These are phyloP conservation scores for Pyrenochaeta sp. DNA, from an alignment of 2,329 filamentous ascomycete species.

Conservation along the genomic window DNA sequence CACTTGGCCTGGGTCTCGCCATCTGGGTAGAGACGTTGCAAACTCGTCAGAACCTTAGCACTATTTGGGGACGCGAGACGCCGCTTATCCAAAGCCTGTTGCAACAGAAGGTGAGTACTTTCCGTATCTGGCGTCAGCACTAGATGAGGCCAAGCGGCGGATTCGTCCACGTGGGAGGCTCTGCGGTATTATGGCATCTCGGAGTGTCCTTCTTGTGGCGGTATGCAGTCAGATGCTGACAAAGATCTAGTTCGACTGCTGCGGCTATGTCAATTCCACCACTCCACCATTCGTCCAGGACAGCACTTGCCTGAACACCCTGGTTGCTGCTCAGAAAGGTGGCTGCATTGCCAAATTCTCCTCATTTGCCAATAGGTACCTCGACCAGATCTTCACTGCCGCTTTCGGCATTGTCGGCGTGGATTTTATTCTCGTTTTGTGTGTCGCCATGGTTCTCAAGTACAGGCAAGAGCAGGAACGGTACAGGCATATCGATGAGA, in stretches of 20 bases:
- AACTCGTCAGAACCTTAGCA: constrained; percentile 67
- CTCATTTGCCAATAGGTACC: constrained; percentile 72
- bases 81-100: constrained; percentile 69
- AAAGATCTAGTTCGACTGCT: constrained; percentile 73
- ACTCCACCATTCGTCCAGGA: constrained; percentile 76
- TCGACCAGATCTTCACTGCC: constrained; percentile 80
- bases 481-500: constrained; percentile 83
- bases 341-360: constrained; percentile 75
- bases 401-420: constrained; percentile 79
- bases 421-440: constrained; percentile 72
- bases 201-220: constrained; percentile 1
- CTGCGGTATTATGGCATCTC: constrained; percentile 5
- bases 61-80: constrained; percentile 67
- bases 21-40: constrained; percentile 74
- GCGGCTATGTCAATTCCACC: constrained; percentile 77
- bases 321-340: constrained; percentile 72
- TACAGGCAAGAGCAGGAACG: constrained; percentile 80
- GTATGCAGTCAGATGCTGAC: constrained; percentile 25
- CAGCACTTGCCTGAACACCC: constrained; percentile 70
- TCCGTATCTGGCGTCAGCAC: constrained; percentile 4
- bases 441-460: constrained; percentile 78
- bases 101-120: constrained; percentile 69
- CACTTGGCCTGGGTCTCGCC: constrained; percentile 67
- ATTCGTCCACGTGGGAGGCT: constrained; percentile 13
- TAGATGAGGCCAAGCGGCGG: constrained; percentile 3